Conservation (phyloP, 2,329 filamentous ascomycete species). For the Colletotrichum cuscutae region DNA sequence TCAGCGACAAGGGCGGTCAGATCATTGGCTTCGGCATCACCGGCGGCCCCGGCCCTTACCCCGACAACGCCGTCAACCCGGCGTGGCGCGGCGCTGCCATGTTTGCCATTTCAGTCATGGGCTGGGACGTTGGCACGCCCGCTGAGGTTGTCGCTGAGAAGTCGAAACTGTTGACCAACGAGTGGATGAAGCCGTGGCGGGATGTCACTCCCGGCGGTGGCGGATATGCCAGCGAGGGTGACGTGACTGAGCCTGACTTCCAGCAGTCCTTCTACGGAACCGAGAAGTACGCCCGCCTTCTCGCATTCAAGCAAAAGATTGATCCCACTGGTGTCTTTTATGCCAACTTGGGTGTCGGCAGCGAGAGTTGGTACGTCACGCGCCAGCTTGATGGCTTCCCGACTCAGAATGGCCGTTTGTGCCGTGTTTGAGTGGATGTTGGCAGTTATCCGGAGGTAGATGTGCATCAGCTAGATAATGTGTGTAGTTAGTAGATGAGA, state of each 20-base stretch:
- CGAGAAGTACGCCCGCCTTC: constrained; percentile 41
- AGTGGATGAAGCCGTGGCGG: constrained; percentile 44
- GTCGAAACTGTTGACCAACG: constrained; percentile 41
- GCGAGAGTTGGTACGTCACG: constrained; percentile 39
- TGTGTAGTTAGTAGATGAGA: not conserved
- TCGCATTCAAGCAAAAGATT: constrained; percentile 42
- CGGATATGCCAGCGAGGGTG: constrained; percentile 45
- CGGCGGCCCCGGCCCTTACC: constrained; percentile 41
- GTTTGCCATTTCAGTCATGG: constrained; percentile 43
- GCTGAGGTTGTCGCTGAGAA: constrained; percentile 34
- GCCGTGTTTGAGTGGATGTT: not conserved
- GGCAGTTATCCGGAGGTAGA: rapidly evolving
- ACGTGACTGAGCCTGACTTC: constrained; percentile 44
- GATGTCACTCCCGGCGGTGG: constrained; percentile 40
- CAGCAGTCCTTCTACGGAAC: constrained; percentile 43
- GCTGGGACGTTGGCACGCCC: constrained; percentile 14
- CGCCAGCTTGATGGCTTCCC: constrained; percentile 15
- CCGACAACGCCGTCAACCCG: constrained; percentile 51
- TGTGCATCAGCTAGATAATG: not conserved
- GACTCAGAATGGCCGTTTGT: constrained; percentile 35
- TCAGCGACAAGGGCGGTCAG: constrained; percentile 52
- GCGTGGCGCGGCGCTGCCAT: constrained; percentile 55
- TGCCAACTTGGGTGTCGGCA: constrained; percentile 41
- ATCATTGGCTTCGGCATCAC: constrained; percentile 54
- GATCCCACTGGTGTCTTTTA: constrained; percentile 44